These are phyloP conservation scores for Pezicula neosporulosa DNA, from an alignment of 2,329 filamentous ascomycete species.

Conservation along the genomic window DNA sequence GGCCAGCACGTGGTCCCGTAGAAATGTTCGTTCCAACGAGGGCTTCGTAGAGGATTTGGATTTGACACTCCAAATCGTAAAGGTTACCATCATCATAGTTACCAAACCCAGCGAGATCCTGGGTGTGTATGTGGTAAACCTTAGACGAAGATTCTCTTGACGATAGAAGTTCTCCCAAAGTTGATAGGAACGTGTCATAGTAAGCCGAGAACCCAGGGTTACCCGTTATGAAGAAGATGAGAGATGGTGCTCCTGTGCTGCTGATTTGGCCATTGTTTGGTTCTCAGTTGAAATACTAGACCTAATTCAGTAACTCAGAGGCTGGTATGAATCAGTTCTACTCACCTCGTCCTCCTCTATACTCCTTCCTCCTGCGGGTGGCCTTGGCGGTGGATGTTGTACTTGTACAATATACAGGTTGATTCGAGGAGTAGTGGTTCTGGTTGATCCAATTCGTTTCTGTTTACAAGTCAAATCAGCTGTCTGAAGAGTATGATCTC, in stretches of 20 bases:
- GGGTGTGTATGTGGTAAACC: constrained; percentile 48
- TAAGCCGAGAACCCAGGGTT: constrained; percentile 75
- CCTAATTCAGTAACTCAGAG: too few species aligned
- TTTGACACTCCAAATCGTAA: constrained; percentile 49
- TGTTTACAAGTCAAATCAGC: too few species aligned
- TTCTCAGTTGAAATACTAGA: too few species aligned
- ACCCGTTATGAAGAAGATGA: constrained; percentile 72
- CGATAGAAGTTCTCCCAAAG: constrained; percentile 50
- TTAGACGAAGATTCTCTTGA: constrained; percentile 21
- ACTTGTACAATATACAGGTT: too few species aligned
- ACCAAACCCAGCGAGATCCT: constrained; percentile 54
- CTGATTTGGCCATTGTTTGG: too few species aligned
- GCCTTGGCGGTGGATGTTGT: too few species aligned
- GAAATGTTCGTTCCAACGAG: constrained; percentile 19
- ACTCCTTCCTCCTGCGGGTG: too few species aligned
- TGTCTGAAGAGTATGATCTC: too few species aligned
- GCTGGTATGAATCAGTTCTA: too few species aligned
- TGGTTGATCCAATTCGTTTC: too few species aligned
- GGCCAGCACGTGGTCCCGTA: constrained; percentile 26
- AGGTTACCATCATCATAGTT: constrained; percentile 45
- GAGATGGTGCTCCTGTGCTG: constrained; percentile 32
- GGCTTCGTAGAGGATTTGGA: constrained; percentile 26
- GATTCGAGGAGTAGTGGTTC: too few species aligned
- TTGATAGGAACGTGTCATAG: constrained; percentile 64
- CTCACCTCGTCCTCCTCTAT: too few species aligned